Percentiles rank a stretch among this genome's conserved stretches.
Evolutionary conservation across 352 stramenopile species (phyloP).

Genomic region (Phytophthora citricola): DNA sequence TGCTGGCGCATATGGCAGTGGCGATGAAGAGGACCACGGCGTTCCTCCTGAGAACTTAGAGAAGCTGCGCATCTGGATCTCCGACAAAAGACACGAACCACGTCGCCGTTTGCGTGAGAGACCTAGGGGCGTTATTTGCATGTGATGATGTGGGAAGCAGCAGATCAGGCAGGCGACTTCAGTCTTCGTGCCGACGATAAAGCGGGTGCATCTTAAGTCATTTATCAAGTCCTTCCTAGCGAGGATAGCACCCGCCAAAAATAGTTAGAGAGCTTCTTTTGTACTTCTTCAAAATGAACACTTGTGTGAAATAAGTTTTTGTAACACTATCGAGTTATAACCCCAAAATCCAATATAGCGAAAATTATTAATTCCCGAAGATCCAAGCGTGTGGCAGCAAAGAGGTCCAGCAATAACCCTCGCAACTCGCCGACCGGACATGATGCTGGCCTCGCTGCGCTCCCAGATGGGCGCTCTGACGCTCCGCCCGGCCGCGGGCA

Average conservation of each 20-base stretch:
- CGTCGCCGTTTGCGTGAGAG: slow-evolving; percentile 70
- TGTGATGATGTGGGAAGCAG: slow-evolving; percentile 32
- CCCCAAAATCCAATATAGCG: no score
- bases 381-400: slow-evolving; percentile 33
- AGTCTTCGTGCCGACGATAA: slow-evolving; percentile 1
- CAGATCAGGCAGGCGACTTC: neutral
- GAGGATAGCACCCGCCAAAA: slow-evolving; percentile 16
- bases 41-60: slow-evolving; percentile 53
- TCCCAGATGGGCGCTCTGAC: slow-evolving; percentile 65
- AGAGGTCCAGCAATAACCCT: slow-evolving; percentile 21
- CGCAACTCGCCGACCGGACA: slow-evolving; percentile 23
- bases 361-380: neutral
- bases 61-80: slow-evolving; percentile 90
- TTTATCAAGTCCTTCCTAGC: slow-evolving; percentile 21
- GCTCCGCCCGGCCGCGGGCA: slow-evolving; percentile 52
- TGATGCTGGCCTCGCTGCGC: slow-evolving; percentile 68
- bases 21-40: slow-evolving; percentile 33
- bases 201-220: slow-evolving; percentile 7
- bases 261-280: slow-evolving; percentile 35
- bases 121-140: slow-evolving; percentile 14
- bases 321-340: neutral
- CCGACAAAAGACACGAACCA: slow-evolving; percentile 84
- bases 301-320: no score
- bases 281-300: slow-evolving; percentile 1
- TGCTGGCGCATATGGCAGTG: slow-evolving; percentile 22